phyloP scores from a whole-genome alignment of 192 early-diverging fungal species.

The Backusella tarrabulga region DNA sequence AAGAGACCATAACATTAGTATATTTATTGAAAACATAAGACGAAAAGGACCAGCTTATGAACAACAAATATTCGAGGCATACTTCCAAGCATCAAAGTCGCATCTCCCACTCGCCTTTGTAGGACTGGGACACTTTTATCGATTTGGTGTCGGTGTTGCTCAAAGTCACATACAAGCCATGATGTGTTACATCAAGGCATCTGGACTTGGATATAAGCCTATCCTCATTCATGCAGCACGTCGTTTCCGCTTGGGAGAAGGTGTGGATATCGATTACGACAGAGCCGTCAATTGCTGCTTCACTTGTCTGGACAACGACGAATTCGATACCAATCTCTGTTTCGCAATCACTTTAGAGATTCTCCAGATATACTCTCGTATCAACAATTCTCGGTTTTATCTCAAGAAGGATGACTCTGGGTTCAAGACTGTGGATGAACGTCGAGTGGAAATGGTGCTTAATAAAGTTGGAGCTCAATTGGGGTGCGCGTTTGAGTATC shows the following conservation, averaged over 20 bases:
- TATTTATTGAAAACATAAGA: neutral
- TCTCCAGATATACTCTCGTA: neutral
- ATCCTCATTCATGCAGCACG: neutral
- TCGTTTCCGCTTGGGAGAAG: neutral
- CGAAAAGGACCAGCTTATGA: neutral
- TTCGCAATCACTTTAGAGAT: neutral
- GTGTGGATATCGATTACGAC: neutral
- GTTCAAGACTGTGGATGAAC: neutral
- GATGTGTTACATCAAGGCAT: neutral
- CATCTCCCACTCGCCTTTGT: neutral
- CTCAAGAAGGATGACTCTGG: neutral
- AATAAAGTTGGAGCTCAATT: neutral
- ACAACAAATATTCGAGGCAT: neutral
- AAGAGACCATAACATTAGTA: neutral
- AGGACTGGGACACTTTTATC: neutral
- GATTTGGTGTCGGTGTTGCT: neutral
- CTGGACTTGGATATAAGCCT: neutral
- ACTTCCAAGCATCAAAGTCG: neutral
- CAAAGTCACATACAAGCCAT: neutral
- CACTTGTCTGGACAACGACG: neutral
- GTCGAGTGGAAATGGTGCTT: neutral
- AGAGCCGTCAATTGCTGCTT: neutral
- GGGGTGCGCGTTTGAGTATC: neutral
- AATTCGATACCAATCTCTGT: neutral
- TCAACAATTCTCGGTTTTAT: neutral